Percentiles rank a stretch among this genome's conserved stretches.
These are phyloP conservation scores for Apiotrichum gracile DNA, from an alignment of 1,284 basidiomycete genomes.

Conservation along the genomic window DNA sequence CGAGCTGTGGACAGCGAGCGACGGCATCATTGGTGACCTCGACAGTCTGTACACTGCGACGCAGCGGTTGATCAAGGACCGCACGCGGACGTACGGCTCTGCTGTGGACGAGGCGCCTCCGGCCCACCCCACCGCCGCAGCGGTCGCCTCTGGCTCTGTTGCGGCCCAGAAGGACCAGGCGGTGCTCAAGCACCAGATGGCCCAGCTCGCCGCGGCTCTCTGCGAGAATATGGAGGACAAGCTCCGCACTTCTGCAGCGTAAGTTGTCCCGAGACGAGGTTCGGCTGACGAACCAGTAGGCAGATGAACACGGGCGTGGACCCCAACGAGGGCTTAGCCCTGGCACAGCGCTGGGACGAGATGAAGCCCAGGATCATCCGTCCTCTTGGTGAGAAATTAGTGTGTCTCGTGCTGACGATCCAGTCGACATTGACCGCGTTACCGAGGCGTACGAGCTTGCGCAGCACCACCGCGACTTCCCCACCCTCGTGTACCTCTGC, in stretches of 20 bases:
- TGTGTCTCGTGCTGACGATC: neutral
- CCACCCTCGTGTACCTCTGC: slow-evolving; percentile 73
- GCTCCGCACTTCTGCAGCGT: slow-evolving; percentile 63
- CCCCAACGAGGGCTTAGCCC: slow-evolving; percentile 28
- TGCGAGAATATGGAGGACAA: slow-evolving; percentile 70
- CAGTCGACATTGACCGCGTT: slow-evolving; percentile 63
- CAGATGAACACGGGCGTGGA: slow-evolving; percentile 35
- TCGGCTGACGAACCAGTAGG: slow-evolving; percentile 15
- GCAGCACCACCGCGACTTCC: slow-evolving; percentile 77
- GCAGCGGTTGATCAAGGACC: slow-evolving; percentile 50
- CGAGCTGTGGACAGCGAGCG: slow-evolving; percentile 78
- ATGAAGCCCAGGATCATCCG: slow-evolving; percentile 42
- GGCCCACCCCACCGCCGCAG: slow-evolving; percentile 8
- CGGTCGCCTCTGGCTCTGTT: neutral
- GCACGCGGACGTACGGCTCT: slow-evolving; percentile 50
- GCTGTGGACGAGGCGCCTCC: slow-evolving; percentile 42
- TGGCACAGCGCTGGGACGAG: slow-evolving; percentile 33
- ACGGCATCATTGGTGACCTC: slow-evolving; percentile 62
- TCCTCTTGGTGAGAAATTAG: slow-evolving; percentile 31
- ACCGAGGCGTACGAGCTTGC: slow-evolving; percentile 72
- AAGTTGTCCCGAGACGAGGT: slow-evolving; percentile 19
- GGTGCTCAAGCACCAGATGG: slow-evolving; percentile 57
- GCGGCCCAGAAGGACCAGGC: slow-evolving; percentile 29
- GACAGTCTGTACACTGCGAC: slow-evolving; percentile 69
- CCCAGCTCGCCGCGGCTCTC: slow-evolving; percentile 62